Evolutionary conservation across 306 rosid genomes (phyloP), one percentile per base, ranked within the genome.

Genomic region (Alnus rubra): DNA sequence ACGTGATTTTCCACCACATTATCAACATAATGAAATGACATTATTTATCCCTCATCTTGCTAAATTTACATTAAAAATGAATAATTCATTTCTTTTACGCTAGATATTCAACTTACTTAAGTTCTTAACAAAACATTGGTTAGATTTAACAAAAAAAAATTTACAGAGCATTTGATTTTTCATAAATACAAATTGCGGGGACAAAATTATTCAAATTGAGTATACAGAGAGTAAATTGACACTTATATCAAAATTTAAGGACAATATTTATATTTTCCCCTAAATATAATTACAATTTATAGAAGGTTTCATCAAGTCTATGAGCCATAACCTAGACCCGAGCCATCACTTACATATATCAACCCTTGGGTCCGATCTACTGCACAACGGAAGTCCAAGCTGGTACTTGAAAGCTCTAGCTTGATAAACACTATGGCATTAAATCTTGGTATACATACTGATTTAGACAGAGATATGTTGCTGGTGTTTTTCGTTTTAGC

Each of bases 301-400:
- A 51, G 35, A 45, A 47, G 18, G 16, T 60, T 5, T 68, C 28
- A 39, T n/a, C 1, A 9, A 58, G 59, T 33, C 28, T 35, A 33
- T 9, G 11, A 58, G 7, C 33, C 63, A 49, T 6, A 71, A 59
- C 37, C 42, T 33, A 76, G 49, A 76, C 60, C 71, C 69, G 23
- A 44, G 52, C 49, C 37, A 16, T 77, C 53, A 69, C 73, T 58
- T 74, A 73, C 84, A 77, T n/a, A 35, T 16, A 35, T 16, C 48
- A 15, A 37, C 9, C 47, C 70, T 23, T 23, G 35, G 35, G 70
- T 7, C 70, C 33, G 65, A 7, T 64, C 70, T 42, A 35, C 45
- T 6, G 42, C n/a, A 31, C 1, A 31, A 28, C 14, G 18, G 64
- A 33, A 58, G 64, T 10, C 35, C 12, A 23, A 23, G 14, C 44